A percentile compares a stretch with the other conserved stretches of the same genome.
phyloP scores from a whole-genome alignment of 805 yeast genomes.

The Spathaspora gorwiae region DNA sequence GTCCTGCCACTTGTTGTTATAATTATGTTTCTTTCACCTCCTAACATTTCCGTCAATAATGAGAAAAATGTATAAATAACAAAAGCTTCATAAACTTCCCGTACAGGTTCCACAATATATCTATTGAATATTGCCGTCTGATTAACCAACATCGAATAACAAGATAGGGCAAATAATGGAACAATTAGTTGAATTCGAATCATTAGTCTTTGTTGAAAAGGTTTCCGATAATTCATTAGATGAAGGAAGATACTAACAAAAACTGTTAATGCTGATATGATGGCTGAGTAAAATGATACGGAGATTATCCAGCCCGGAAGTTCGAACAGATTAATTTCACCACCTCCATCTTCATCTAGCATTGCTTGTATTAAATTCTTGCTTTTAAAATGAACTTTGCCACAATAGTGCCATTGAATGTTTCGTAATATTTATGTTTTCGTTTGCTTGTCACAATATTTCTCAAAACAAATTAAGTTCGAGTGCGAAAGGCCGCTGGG shows the following conservation, averaged over 20 bases:
- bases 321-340: not conserved
- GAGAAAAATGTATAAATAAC: constrained; percentile 92
- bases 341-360: not conserved
- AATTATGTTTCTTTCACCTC: constrained; percentile 87
- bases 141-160: constrained; percentile 53
- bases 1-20: constrained; percentile 63
- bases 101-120: constrained; percentile 59
- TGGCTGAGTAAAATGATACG: constrained; percentile 19
- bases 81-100: constrained; percentile 94
- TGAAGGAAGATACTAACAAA: constrained; percentile 26
- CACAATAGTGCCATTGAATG: too few relatives aligned
- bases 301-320: constrained; percentile 14
- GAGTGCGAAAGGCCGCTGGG: too few relatives aligned
- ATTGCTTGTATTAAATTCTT: not conserved
- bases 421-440: too few relatives aligned
- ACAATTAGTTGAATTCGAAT: constrained; percentile 78
- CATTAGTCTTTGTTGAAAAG: constrained; percentile 79
- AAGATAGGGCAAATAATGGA: constrained; percentile 73
- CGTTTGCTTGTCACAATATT: too few relatives aligned
- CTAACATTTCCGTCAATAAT: constrained; percentile 73
- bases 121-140: constrained; percentile 38
- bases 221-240: constrained; percentile 72
- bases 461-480: too few relatives aligned
- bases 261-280: constrained; percentile 18
- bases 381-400: too few relatives aligned